Conservation (phyloP, 345 rosid genomes). For the Cochlearia excelsa region DNA sequence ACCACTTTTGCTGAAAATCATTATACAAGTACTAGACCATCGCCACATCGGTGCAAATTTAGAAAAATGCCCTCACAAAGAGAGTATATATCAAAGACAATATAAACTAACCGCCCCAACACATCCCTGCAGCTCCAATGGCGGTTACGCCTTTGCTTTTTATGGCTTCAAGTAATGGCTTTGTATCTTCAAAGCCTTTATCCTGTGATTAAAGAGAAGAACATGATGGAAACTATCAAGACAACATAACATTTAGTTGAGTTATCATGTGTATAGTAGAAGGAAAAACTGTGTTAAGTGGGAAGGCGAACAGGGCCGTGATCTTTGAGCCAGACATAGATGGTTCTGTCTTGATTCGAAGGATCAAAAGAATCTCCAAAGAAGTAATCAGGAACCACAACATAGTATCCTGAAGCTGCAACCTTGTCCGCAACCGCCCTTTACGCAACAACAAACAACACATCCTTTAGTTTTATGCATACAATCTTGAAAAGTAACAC, state of each 20-base stretch:
- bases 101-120: conserved; percentile 60
- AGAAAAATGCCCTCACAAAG: background rate
- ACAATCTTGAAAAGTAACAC: background rate
- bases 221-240: background rate
- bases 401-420: conserved; percentile 70
- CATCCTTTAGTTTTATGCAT: background rate
- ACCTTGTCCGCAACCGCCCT: conserved; percentile 76
- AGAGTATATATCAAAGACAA: conserved; percentile 5
- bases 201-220: conserved; percentile 40
- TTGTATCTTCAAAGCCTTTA: conserved; percentile 73
- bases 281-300: background rate
- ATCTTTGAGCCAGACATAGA: conserved; percentile 46
- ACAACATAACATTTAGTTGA: background rate
- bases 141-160: conserved; percentile 55
- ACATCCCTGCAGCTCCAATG: conserved; percentile 67
- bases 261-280: no score
- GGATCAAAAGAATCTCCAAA: conserved; percentile 12
- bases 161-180: conserved; percentile 59
- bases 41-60: background rate
- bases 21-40: background rate
- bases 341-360: conserved; percentile 32
- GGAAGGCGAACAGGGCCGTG: conserved; percentile 43
- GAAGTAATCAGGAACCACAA: conserved; percentile 63
- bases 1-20: conserved; percentile 66
- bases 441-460: conserved; percentile 18